Base-by-base conservation (phyloP, 2,329 filamentous ascomycete species). In the Sarocladiaceae sp. region DNA sequence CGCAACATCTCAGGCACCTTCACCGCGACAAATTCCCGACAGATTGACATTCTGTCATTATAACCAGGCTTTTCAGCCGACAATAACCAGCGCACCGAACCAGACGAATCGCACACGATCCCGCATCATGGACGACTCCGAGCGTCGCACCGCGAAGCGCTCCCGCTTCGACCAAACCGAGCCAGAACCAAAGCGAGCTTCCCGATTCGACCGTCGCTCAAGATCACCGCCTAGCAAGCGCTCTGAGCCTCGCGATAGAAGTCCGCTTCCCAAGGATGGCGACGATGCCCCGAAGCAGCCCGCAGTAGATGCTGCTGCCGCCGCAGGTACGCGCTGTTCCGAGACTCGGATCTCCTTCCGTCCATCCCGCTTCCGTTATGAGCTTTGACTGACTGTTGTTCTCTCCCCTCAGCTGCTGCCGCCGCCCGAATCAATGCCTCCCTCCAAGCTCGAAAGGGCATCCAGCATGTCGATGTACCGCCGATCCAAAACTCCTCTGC, bases 101-200 rank as follows among this genome's bases (percentile, higher is more conserved):
- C n/a, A n/a, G n/a, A n/a, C n/a, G n/a, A n/a, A n/a, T n/a, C n/a
- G n/a, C n/a, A n/a, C n/a, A n/a, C 36, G 17, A 8, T 7, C 10
- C 12, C 8, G 12, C 44, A 57, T 29, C 52, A 73, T 96, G 90
- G 83, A 88, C 59, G 90, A 94, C 62, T 79, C 86, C 57, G 88
- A 92, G 60, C 82, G 85, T 66, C 83, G 84, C 56, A 77, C 76
- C 55, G 75, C 77, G 55, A 96, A 96, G 77, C 87, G 91, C 56
- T 96, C 91, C 64, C 90, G 93, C 69, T 97, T 97, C 71, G 93
- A 97, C 67, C 90, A 95, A 70, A 94, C 85, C 44, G 90, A 93
- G 66, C 84, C 88, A 5, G 90, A 94, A 64, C 83, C 87, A 53
- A 86, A 85, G 63, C 79, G 84, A 60, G 65, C 80, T 39, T 95